phyloP scores from a whole-genome alignment of 306 rosid genomes.

The Quercus glauca region DNA sequence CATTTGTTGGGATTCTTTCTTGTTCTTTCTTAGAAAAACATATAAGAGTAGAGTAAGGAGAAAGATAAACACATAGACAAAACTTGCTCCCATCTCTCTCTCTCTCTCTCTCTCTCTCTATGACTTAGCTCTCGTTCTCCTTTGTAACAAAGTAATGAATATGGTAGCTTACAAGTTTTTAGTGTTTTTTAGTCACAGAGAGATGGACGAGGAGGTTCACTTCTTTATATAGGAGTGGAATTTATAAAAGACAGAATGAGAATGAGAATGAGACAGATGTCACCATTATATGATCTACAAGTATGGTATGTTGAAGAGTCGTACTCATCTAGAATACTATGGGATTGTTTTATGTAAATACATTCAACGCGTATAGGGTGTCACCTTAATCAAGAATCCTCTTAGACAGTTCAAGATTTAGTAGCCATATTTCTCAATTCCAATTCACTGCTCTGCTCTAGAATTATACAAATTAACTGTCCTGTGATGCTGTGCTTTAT shows the following conservation, averaged over 20 bases:
- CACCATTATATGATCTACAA: background rate
- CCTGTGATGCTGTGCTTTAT: too few species aligned
- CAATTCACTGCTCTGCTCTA: too few species aligned
- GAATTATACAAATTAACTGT: too few species aligned
- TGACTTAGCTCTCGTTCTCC: constrained; percentile 17
- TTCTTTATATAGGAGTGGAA: constrained; percentile 17
- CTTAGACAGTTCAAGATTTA: too few species aligned
- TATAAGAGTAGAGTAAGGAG: constrained; percentile 29
- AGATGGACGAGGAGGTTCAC: background rate
- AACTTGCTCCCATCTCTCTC: constrained; percentile 36
- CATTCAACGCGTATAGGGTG: too few species aligned
- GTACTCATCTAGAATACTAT: background rate
- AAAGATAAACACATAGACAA: constrained; percentile 30
- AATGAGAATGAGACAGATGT: background rate
- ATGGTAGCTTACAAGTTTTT: background rate
- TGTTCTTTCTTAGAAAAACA: constrained; percentile 20
- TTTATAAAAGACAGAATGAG: background rate
- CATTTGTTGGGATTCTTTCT: constrained; percentile 18
- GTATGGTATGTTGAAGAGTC: background rate
- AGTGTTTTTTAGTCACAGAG: background rate
- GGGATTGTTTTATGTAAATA: too few species aligned
- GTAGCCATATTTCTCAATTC: too few species aligned
- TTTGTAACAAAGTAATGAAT: constrained; percentile 5
- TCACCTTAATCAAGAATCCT: too few species aligned
- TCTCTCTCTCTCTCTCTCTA: background rate